These are phyloP conservation scores for Waitea zeae DNA, from an alignment of 1,284 basidiomycete species.

Conservation along the genomic window DNA sequence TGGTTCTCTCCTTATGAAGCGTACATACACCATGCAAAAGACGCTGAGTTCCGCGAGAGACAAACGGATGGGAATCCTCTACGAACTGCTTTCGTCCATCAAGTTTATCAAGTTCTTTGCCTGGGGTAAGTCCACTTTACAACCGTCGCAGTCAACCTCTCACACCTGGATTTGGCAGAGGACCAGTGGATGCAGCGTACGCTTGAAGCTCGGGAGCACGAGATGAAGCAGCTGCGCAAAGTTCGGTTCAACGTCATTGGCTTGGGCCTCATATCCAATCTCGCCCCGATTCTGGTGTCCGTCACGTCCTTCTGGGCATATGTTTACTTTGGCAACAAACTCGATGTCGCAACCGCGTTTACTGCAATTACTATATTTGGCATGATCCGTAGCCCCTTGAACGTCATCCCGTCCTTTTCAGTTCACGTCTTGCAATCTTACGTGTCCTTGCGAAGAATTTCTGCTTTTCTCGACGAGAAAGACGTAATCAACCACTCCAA, in stretches of 20 bases:
- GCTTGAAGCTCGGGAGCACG: constrained; percentile 22
- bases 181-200: constrained; percentile 49
- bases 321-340: constrained; percentile 42
- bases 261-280: constrained; percentile 46
- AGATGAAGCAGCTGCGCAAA: constrained; percentile 60
- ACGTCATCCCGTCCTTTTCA: constrained; percentile 51
- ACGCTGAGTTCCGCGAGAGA: constrained; percentile 33
- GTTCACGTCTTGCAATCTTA: constrained; percentile 50
- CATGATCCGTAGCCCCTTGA: constrained; percentile 58
- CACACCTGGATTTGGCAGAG: no score
- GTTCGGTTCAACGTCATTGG: constrained; percentile 41
- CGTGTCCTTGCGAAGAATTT: constrained; percentile 68
- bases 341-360: constrained; percentile 53
- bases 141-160: no score
- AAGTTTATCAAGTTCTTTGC: constrained; percentile 58
- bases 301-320: constrained; percentile 50
- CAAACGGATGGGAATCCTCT: constrained; percentile 57
- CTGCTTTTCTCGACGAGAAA: constrained; percentile 68
- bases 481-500: constrained; percentile 24
- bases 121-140: constrained; percentile 44
- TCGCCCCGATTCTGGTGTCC: constrained; percentile 51
- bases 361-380: constrained; percentile 58
- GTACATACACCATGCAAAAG: constrained; percentile 39
- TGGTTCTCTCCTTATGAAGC: constrained; percentile 47
- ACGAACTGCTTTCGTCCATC: constrained; percentile 63